Conservation (phyloP, 495 filamentous ascomycete genomes). For the Penicillium lividum region DNA sequence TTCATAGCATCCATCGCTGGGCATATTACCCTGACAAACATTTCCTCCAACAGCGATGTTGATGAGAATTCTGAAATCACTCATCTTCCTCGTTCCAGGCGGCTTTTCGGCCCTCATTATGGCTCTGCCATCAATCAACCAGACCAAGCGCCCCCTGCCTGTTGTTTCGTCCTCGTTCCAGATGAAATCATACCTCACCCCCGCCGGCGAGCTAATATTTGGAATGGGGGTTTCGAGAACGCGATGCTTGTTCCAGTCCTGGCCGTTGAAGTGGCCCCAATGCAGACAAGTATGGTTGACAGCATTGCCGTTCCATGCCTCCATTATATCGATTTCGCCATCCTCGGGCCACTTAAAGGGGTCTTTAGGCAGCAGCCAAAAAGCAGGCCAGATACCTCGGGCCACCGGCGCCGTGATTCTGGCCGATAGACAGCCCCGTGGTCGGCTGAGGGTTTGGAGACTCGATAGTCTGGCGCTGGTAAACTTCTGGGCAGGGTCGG, state of each 20-base stretch:
- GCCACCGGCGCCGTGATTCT: conserved; percentile 30
- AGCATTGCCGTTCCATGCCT: conserved; percentile 33
- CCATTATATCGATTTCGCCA: conserved; percentile 34
- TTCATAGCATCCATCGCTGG: conserved; percentile 29
- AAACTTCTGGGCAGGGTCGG: conserved; percentile 27
- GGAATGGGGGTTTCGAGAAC: conserved; percentile 31
- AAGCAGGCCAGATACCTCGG: conserved; percentile 32
- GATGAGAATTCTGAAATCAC: conserved; percentile 33
- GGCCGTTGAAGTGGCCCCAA: conserved; percentile 31
- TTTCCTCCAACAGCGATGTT: conserved; percentile 34
- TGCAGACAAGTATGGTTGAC: conserved; percentile 33
- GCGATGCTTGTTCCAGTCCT: conserved; percentile 35
- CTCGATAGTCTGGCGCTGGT: conserved; percentile 31
- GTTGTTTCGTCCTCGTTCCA: conserved; percentile 32
- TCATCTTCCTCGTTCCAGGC: conserved; percentile 32
- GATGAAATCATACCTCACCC: conserved; percentile 31
- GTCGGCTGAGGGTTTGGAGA: conserved; percentile 26
- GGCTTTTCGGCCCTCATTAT: conserved; percentile 33
- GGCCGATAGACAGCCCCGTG: conserved; percentile 32
- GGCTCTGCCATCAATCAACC: conserved; percentile 30
- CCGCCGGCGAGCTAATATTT: conserved; percentile 25
- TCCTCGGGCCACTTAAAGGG: conserved; percentile 35
- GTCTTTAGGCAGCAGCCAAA: conserved; percentile 37
- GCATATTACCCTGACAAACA: conserved; percentile 34
- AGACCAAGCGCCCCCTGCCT: conserved; percentile 27